A percentile compares a stretch with the other conserved stretches of the same genome.
phyloP scores from a whole-genome alignment of 768 basidiomycete genomes.

The Tylopilus plumbeoviolaceoides region DNA sequence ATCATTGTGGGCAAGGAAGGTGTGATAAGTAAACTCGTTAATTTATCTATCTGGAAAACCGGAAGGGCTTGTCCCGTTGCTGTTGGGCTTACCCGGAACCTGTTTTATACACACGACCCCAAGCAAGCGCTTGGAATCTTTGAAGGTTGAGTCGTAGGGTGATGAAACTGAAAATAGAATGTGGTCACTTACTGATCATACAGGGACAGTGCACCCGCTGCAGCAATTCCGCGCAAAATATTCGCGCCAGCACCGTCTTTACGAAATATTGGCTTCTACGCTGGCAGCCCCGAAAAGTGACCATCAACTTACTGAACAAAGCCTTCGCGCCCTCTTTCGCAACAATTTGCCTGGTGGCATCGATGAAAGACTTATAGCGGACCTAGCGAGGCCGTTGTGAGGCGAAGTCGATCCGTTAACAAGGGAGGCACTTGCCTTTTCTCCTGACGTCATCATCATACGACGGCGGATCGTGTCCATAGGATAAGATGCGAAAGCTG shows the following conservation, averaged over 20 bases:
- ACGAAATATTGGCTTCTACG: neutral
- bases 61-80: neutral
- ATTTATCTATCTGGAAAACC: neutral
- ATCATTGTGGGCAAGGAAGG: neutral
- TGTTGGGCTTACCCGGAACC: conserved; percentile 26
- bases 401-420: neutral
- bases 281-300: neutral
- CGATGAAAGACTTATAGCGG: conserved; percentile 37
- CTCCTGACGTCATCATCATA: conserved; percentile 47
- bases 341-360: conserved; percentile 37
- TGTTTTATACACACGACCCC: conserved; percentile 55
- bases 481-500: conserved; percentile 38
- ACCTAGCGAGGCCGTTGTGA: conserved; percentile 20
- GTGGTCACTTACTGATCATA: conserved; percentile 51
- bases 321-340: conserved; percentile 38
- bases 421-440: conserved; percentile 19
- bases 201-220: conserved; percentile 53
- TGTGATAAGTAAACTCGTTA: neutral
- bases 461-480: conserved; percentile 43
- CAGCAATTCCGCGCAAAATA: conserved; percentile 49
- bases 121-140: conserved; percentile 48
- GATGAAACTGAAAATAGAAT: neutral
- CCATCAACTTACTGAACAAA: conserved; percentile 32
- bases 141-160: neutral
- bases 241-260: conserved; percentile 59